These are phyloP conservation scores for Saccharomycodes ludwigii DNA, from an alignment of 805 yeast genomes.

Conservation along the genomic window DNA sequence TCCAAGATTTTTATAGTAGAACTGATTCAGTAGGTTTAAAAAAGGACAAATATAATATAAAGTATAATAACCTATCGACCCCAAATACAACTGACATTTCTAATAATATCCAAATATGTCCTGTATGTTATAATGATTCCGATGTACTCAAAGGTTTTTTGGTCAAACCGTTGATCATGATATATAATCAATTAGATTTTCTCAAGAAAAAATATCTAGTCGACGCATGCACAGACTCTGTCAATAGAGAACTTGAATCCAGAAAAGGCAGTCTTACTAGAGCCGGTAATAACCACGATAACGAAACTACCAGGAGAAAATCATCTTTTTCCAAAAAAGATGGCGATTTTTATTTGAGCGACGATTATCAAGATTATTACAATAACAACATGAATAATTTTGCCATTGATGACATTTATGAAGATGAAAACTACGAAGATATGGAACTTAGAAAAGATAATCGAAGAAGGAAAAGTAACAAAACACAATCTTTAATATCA, in stretches of 20 bases:
- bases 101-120: constrained; percentile 19
- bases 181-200: constrained; percentile 16
- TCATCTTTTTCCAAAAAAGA: not conserved
- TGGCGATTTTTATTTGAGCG: not conserved
- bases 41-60: too few relatives aligned
- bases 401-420: not conserved
- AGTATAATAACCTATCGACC: constrained; percentile 6
- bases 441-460: not conserved
- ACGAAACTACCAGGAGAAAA: too few relatives aligned
- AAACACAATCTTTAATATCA: constrained; percentile 21
- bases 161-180: constrained; percentile 23
- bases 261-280: too few relatives aligned
- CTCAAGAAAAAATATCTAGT: constrained; percentile 5
- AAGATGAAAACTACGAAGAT: not conserved
- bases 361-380: constrained; percentile 4
- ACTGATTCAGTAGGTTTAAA: constrained; percentile 3
- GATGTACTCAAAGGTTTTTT: constrained; percentile 17
- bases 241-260: constrained; percentile 7
- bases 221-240: too few relatives aligned
- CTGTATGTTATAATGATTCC: constrained; percentile 21
- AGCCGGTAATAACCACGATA: too few relatives aligned
- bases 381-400: constrained; percentile 2
- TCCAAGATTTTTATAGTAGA: constrained; percentile 1
- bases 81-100: constrained; percentile 7
- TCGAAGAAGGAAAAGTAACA: constrained; percentile 4